Percentiles rank a stretch among this genome's conserved stretches.
phyloP scores from a whole-genome alignment of 163 green algal genomes.

The Smithsoniella earleae region DNA sequence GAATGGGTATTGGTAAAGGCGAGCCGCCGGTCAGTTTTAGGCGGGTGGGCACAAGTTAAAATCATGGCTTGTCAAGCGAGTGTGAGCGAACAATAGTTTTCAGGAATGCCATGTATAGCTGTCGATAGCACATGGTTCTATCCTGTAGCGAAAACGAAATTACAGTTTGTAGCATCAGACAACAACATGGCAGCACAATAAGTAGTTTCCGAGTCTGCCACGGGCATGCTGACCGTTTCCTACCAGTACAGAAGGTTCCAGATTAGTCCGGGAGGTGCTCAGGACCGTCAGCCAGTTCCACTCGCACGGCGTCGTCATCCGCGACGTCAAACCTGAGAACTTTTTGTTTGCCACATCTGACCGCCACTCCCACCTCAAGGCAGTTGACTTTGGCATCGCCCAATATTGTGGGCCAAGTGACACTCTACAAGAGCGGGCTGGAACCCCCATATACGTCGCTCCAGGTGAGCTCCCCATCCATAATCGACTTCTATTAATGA shows the following conservation, averaged over 20 bases:
- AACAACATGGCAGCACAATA: too few species aligned
- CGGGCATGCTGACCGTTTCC: too few species aligned
- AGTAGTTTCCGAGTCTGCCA: too few species aligned
- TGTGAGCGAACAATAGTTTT: too few species aligned
- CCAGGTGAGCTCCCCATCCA: not conserved
- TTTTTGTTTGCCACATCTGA: slow-evolving; percentile 49
- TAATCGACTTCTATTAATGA: slow-evolving; percentile 3
- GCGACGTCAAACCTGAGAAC: slow-evolving; percentile 53
- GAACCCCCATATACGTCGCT: slow-evolving; percentile 21
- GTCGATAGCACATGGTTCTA: too few species aligned
- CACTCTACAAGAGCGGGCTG: slow-evolving; percentile 8
- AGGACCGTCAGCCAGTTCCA: slow-evolving; percentile 53
- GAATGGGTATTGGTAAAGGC: too few species aligned
- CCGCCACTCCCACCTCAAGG: slow-evolving; percentile 46
- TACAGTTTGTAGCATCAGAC: too few species aligned
- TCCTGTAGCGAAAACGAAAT: too few species aligned
- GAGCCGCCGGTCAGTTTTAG: too few species aligned
- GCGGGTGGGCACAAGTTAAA: too few species aligned
- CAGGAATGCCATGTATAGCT: too few species aligned
- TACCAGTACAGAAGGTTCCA: slow-evolving; percentile 38
- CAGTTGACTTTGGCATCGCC: slow-evolving; percentile 62
- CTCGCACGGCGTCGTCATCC: slow-evolving; percentile 45
- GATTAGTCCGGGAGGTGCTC: slow-evolving; percentile 39
- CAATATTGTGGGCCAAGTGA: slow-evolving; percentile 39
- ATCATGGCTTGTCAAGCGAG: too few species aligned